Conservation (phyloP, 148 eudicot species). For the Polygonum maritimum region DNA sequence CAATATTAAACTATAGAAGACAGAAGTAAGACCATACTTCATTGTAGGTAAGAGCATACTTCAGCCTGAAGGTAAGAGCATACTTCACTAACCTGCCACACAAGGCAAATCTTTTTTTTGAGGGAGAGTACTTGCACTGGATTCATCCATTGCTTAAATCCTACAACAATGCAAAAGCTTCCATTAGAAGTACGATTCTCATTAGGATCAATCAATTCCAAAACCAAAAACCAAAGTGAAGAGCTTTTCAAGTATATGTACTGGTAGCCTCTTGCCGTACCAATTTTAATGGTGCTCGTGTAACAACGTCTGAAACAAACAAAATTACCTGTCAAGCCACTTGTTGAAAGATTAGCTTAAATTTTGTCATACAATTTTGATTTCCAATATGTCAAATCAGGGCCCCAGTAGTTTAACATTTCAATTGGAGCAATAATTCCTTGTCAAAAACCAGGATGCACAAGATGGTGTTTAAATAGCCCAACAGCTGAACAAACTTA, state of each 20-base stretch:
- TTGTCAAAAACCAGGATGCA: slow-evolving; percentile 7
- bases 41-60: too few relatives aligned
- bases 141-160: slow-evolving; percentile 35
- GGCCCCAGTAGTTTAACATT: neutral
- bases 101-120: neutral
- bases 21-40: too few relatives aligned
- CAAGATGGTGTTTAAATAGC: slow-evolving; percentile 4
- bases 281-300: neutral
- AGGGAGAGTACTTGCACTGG: slow-evolving; percentile 14
- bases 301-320: neutral
- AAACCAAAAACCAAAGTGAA: slow-evolving; percentile 13
- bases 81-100: neutral
- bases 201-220: slow-evolving; percentile 43
- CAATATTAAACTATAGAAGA: too few relatives aligned
- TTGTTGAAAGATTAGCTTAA: neutral
- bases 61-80: too few relatives aligned
- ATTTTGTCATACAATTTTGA: neutral
- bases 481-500: neutral
- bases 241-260: neutral
- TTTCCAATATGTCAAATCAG: neutral
- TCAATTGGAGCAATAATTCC: slow-evolving; percentile 1
- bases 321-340: neutral
- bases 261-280: neutral
- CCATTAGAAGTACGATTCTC: slow-evolving; percentile 17
- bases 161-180: slow-evolving; percentile 12